A percentile compares a stretch with the other conserved stretches of the same genome.
These are phyloP conservation scores for Debaryomyces sp. DNA, from an alignment of 1,139 yeast genomes.

Conservation along the genomic window DNA sequence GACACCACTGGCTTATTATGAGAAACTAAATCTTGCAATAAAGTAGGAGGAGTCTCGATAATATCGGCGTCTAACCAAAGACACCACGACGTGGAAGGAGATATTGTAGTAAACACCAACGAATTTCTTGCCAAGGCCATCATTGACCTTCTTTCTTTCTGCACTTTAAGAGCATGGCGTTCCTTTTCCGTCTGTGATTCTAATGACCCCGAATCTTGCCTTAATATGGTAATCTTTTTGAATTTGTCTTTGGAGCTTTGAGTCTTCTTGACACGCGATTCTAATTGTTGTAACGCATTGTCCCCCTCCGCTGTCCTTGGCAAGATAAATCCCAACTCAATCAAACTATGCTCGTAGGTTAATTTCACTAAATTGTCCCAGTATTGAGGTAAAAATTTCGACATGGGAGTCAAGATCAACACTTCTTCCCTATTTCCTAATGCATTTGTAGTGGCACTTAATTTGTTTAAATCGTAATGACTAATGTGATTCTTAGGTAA, in stretches of 20 bases:
- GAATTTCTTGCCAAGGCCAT: constrained; percentile 97
- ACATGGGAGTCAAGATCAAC: constrained; percentile 84
- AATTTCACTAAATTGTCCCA: constrained; percentile 81
- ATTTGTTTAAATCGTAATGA: constrained; percentile 79
- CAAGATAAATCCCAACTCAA: constrained; percentile 88
- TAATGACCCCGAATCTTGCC: constrained; percentile 86
- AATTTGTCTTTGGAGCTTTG: constrained; percentile 66
- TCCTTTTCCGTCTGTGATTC: constrained; percentile 75
- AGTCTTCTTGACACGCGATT: constrained; percentile 63
- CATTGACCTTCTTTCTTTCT: constrained; percentile 82
- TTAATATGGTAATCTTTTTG: constrained; percentile 78
- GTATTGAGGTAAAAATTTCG: constrained; percentile 78
- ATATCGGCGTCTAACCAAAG: constrained; percentile 96
- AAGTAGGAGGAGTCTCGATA: constrained; percentile 78
- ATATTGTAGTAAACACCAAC: constrained; percentile 81
- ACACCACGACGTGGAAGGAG: constrained; percentile 92
- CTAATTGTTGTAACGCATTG: constrained; percentile 67
- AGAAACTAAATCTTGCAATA: constrained; percentile 84
- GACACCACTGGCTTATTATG: constrained; percentile 87
- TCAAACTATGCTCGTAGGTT: constrained; percentile 79
- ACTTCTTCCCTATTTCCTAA: constrained; percentile 78
- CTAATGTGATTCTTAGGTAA: constrained; percentile 78
- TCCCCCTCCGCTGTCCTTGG: constrained; percentile 86
- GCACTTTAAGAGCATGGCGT: constrained; percentile 70
- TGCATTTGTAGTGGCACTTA: constrained; percentile 71